A percentile compares a stretch with the other conserved stretches of the same genome.
These are phyloP conservation scores for Microcos paniculata DNA, from an alignment of 345 rosid species.

Conservation along the genomic window DNA sequence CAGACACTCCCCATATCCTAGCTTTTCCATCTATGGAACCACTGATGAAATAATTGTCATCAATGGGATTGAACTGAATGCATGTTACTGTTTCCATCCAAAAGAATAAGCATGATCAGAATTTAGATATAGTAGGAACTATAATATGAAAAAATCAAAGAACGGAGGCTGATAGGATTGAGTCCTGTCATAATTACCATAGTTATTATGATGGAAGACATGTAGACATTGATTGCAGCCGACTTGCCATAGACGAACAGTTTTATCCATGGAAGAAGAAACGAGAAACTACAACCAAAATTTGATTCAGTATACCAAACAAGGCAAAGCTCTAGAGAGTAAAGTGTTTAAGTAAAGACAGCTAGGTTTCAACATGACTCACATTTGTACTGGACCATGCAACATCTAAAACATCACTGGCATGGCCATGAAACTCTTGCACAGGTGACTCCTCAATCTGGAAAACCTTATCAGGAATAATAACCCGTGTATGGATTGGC, in stretches of 20 bases:
- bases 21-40: constrained; percentile 96
- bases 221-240: constrained; percentile 51
- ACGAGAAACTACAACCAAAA: constrained; percentile 57
- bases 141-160: background rate
- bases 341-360: background rate
- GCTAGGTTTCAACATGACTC: constrained; percentile 29
- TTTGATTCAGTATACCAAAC: background rate
- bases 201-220: constrained; percentile 62
- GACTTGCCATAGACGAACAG: constrained; percentile 75
- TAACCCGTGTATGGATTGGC: constrained; percentile 28
- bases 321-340: background rate
- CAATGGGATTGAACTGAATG: constrained; percentile 72
- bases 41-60: constrained; percentile 70
- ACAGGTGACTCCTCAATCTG: constrained; percentile 66
- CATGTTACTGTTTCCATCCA: constrained; percentile 71
- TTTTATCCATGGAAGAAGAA: constrained; percentile 77
- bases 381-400: constrained; percentile 89
- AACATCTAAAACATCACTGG: constrained; percentile 65
- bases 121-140: background rate
- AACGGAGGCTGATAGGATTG: background rate
- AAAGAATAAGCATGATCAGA: constrained; percentile 13
- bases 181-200: constrained; percentile 42
- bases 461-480: constrained; percentile 67
- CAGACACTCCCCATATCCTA: constrained; percentile 78
- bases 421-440: constrained; percentile 72